Base-by-base conservation (phyloP, 177 flowering plant species). In the Vitis hybrid region DNA sequence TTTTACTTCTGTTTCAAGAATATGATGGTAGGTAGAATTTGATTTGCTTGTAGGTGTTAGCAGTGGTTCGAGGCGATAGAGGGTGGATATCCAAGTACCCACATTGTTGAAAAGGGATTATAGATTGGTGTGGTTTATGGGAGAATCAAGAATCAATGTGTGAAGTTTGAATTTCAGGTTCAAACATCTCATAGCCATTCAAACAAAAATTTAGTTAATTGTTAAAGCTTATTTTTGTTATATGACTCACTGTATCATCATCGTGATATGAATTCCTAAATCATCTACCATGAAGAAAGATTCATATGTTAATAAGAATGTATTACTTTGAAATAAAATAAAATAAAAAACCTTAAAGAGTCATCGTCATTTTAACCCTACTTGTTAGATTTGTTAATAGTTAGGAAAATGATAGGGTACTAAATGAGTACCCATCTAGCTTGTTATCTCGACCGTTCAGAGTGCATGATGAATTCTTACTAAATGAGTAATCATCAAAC, bases 41-140 rank as follows among this genome's bases (percentile, higher is more conserved):
- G 45, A 34, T 34, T 34, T 5, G 45, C 45, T 39, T 63, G 55
- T 74, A 79, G 82, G 79, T 76, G 15, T 59, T 79, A 56, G 72
- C 79, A 56, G 70, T 73, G 60, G 74, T 79, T 67, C 76, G 73
- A 62, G 80, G 76, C 2, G 76, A 77, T 48, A 67, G 21, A 62
- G 72, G 52, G 13, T 68, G 61, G 54, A 1, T 59, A 18, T 14
- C 51, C 18, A 34, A 23, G 19, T 23, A 55, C 32, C 59, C 8
- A 32, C 2, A 2, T 19, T 21, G 6, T 9, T 39, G 14, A 52
- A 21, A 14, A 34, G 2, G 39, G 9, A 17, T 19, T 57, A 2
- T 5, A 17, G 4, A 3, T 17, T 17, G 10, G 3, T 17, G 23
- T 17, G 34, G 23, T 45, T 6, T 21, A 32, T 21, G 39, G 2